Base-by-base conservation (phyloP, 179 eudicot species). In the Silene coronaria region DNA sequence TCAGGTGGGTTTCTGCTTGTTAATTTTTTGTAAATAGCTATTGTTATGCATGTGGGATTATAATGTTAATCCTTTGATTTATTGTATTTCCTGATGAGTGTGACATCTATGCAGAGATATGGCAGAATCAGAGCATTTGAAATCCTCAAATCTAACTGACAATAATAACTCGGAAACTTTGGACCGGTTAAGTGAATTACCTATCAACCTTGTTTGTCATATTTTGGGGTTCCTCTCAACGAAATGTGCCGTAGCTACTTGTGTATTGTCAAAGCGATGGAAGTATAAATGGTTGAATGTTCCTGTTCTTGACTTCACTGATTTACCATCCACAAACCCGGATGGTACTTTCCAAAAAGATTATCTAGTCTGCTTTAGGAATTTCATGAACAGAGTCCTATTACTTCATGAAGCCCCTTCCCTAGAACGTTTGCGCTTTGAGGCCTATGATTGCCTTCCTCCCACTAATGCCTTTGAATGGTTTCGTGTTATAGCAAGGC, bases 231-330 rank as follows among this genome's bases (percentile, higher is more conserved):
- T 26, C 21, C 63, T 79, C 23, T 72, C 82, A 14, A 70, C 75
- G 48, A 79, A 67, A 63, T 23, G 75, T 30, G 75, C 64, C 75
- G 82, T 79, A 22, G 66, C 78, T 69, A 79, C 82, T 1, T 19
- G 72, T 30, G 19, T 79, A 14, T 34, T 75, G 53, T 75, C 78
- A 11, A 79, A 79, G 23, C 62, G 70, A 70, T 75, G 79, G 75
- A 75, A 24, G 13, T 22, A 34, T 9, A 51, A 63, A 1, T 79
- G 82, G 82, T 53, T 62, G 0, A 14, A 46, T 30, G 22, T 63
- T 60, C 79, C 82, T 26, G 74, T 42, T 48, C 70, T 79, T 2
- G 82, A 79, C 53, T 70, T 79, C 32, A 78, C 55, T 34, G 71
- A 78, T 32, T 63, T 71, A 27, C 80, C 76, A 6, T 36, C 16